Evolutionary conservation across 805 yeast genomes (phyloP), one percentile per base, ranked within the genome.

Genomic region (Metschnikowia bowlesiae): DNA sequence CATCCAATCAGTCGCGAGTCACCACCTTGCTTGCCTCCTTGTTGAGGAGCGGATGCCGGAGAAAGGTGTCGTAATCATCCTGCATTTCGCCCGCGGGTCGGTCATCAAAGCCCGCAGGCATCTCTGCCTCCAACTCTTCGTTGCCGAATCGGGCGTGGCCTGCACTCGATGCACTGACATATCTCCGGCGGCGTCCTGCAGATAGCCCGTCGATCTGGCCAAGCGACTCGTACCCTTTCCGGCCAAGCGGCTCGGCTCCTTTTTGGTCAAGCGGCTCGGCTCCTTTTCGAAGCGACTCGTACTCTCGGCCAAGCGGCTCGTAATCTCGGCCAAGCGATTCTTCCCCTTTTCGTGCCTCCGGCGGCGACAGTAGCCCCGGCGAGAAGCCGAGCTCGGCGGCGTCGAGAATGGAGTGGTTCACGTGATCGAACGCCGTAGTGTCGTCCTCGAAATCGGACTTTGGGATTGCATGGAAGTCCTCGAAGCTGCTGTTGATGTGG

Each of bases 31-130:
- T 36, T 29, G 74, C 74, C 43, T 57, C 63, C 49, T 66, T 70
- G 53, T 73, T 72, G 28, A 72, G 62, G 34, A 72, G 57, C 3
- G 72, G 70, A 8, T 57, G 51, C 46, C 58, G 63, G 29, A 61
- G 35, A 3, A 41, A 18, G 13, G 13, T 22, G 13, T 38, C 40
- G 8, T 22, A 38, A 16, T 38, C 40, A 9, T 22, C 40, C 40
- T 38, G 40, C 29, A 38, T 22, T 13, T 13, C 10, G 16, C 16
- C 36, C 6, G 3, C 8, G 2, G 9, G 6, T 2, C 6, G 13
- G 8, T 36, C 39, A 11, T 14, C 28, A 11, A 10, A 32, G n/a
- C 2, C 13, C 3, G 10, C 34, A 16, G 14, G 37, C 18, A 8
- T 8, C 18, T 34, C 37, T 6, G 37, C 37, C 18, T 34, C 8